Base-by-base conservation (phyloP, 768 basidiomycete genomes). In the Boletellus emodensis region DNA sequence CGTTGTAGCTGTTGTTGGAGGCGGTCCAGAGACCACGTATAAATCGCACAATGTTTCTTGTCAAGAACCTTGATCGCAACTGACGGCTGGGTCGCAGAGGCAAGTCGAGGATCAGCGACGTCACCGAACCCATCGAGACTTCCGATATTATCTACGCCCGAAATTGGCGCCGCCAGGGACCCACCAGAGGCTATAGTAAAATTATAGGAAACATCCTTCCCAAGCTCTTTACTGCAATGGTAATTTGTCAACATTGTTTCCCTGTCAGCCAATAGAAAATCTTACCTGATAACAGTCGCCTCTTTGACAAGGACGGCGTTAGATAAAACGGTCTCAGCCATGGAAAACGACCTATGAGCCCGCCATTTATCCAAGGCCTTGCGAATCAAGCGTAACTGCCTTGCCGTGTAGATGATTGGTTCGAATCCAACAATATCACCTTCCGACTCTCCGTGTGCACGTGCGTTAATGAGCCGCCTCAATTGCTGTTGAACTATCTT, bases 51-150 rank as follows among this genome's bases (percentile, higher is more conserved):
- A 61, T 95, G 82, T 40, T 82, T 81, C 64, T 84, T 84, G 74
- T 99, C 95, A 32, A 96, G 73, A 39, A 99, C 87, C 68, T 95
- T 97, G 72, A 97, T 76, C 24, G 84, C 87, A 9, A 94, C 85
- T 8, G 85, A 85, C 0, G 94, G 91, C 54, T 92, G 90, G 1
- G 84, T 82, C 6, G 79, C 73, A 4, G 84, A 84, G 6, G 81
- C 77, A 6, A 90, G 79, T 12, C 83, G 78, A 7, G 87, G 85
- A 66, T 94, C 92, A n/a, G 87, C 80, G 10, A 93, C 89, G 60
- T 95, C 92, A 17, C 93, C 95, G 62, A 97, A 92, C 62, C 94
- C 87, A 62, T 89, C 90, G 28, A 96, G 72, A 12, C 90, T 90
- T 28, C 86, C 87, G 55, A 93, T 87, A 24, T 84, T 85, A 64